Evolutionary conservation across 2,329 filamentous ascomycete species (phyloP).

Genomic region (Clonostachys byssicola): DNA sequence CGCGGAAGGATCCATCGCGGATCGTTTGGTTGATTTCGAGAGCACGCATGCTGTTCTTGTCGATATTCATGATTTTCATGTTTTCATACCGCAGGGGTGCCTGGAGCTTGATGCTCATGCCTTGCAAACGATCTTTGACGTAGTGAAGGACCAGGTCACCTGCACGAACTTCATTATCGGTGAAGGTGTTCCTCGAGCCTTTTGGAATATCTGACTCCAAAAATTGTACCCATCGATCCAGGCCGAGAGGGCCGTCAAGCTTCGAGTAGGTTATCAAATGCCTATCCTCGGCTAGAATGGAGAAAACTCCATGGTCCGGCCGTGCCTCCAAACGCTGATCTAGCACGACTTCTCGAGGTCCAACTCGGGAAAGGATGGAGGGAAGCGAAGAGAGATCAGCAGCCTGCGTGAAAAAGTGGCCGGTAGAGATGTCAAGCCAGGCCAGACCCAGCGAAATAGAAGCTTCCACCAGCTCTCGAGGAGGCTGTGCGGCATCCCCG

Average conservation of each 20-base stretch:
- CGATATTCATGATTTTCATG: slow-evolving; percentile 81
- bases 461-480: neutral
- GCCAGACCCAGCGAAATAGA: slow-evolving; percentile 62
- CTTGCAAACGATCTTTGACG: slow-evolving; percentile 73
- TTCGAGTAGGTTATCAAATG: slow-evolving; percentile 72
- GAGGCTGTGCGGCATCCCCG: too few species aligned
- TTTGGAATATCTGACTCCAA: slow-evolving; percentile 67
- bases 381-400: slow-evolving; percentile 67
- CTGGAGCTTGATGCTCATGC: slow-evolving; percentile 75
- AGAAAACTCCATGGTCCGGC: slow-evolving; percentile 58
- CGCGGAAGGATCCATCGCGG: slow-evolving; percentile 71
- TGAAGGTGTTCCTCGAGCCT: slow-evolving; percentile 53
- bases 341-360: slow-evolving; percentile 80
- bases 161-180: slow-evolving; percentile 65
- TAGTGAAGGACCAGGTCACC: slow-evolving; percentile 82
- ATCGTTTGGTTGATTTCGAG: slow-evolving; percentile 87
- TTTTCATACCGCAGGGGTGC: slow-evolving; percentile 72
- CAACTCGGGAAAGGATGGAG: slow-evolving; percentile 79
- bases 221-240: slow-evolving; percentile 69
- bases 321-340: slow-evolving; percentile 57
- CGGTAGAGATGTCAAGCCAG: slow-evolving; percentile 94
- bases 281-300: slow-evolving; percentile 69
- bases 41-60: slow-evolving; percentile 85
- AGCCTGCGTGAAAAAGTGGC: slow-evolving; percentile 84
- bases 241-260: slow-evolving; percentile 34